These are phyloP conservation scores for Globisporangium viniferum DNA, from an alignment of 352 stramenopile genomes.

Conservation along the genomic window DNA sequence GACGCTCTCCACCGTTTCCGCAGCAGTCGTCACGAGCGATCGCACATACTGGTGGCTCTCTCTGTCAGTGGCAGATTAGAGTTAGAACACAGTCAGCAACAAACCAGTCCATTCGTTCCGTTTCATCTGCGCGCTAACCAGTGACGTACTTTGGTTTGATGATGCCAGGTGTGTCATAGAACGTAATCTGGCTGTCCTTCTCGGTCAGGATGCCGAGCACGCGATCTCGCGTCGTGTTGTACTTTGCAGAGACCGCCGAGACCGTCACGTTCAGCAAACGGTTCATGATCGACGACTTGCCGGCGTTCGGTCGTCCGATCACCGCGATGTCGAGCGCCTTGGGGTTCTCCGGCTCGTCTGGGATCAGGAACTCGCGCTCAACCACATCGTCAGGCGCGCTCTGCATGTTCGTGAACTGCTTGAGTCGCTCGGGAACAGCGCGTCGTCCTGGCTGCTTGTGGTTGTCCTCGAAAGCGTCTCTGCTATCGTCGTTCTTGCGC, in stretches of 20 bases:
- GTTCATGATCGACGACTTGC: slow-evolving; percentile 88
- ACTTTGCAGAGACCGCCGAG: slow-evolving; percentile 84
- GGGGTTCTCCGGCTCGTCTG: slow-evolving; percentile 63
- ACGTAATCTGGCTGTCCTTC: slow-evolving; percentile 70
- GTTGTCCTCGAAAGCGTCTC: slow-evolving; percentile 15
- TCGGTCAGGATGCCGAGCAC: slow-evolving; percentile 78
- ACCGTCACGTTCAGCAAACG: slow-evolving; percentile 72
- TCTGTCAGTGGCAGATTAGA: slow-evolving; percentile 11
- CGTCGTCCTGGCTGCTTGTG: slow-evolving; percentile 27
- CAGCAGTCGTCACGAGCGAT: slow-evolving; percentile 71
- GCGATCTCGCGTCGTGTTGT: slow-evolving; percentile 84
- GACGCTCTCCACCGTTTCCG: slow-evolving; percentile 77
- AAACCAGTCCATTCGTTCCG: background rate
- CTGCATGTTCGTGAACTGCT: slow-evolving; percentile 70
- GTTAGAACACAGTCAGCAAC: background rate
- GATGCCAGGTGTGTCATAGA: slow-evolving; percentile 84
- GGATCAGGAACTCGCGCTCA: slow-evolving; percentile 69
- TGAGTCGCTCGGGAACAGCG: slow-evolving; percentile 46
- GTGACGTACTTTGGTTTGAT: slow-evolving; percentile 77
- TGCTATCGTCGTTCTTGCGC: slow-evolving; percentile 21
- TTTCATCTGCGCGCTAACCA: background rate
- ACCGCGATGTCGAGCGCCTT: slow-evolving; percentile 75
- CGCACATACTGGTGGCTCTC: slow-evolving; percentile 81
- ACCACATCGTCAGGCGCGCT: slow-evolving; percentile 59
- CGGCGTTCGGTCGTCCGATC: slow-evolving; percentile 83